Percentiles rank a stretch among this genome's conserved stretches.
Evolutionary conservation across 2,329 filamentous ascomycete genomes (phyloP).

Genomic region (Hortaea werneckii): DNA sequence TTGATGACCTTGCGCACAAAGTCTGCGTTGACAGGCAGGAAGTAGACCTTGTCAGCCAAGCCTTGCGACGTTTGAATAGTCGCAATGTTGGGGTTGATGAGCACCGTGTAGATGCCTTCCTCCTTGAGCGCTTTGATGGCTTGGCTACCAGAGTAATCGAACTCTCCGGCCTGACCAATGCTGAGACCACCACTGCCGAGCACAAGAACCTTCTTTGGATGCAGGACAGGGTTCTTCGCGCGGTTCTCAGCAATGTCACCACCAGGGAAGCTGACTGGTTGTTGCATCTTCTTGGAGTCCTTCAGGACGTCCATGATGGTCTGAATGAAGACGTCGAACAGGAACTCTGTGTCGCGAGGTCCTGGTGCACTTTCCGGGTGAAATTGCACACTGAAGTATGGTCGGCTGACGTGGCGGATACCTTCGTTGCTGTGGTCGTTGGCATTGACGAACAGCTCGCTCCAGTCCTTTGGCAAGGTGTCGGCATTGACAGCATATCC

Average conservation of each 20-base stretch:
- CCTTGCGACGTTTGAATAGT: conserved; percentile 98
- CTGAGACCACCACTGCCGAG: conserved; percentile 90
- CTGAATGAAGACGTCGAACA: conserved; percentile 93
- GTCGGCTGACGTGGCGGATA: conserved; percentile 74
- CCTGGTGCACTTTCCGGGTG: conserved; percentile 96
- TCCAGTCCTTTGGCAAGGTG: conserved; percentile 69
- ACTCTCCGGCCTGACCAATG: conserved; percentile 96
- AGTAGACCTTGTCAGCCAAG: conserved; percentile 96
- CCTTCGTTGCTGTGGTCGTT: conserved; percentile 98
- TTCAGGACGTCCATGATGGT: conserved; percentile 64
- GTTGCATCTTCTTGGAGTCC: conserved; percentile 55
- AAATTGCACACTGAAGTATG: conserved; percentile 99
- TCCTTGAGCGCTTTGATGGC: conserved; percentile 98
- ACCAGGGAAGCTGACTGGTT: conserved; percentile 78
- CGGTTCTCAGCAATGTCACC: conserved; percentile 72
- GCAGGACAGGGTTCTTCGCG: conserved; percentile 63
- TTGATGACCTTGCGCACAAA: conserved; percentile 97
- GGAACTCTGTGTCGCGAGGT: conserved; percentile 86
- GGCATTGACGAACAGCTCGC: conserved; percentile 92
- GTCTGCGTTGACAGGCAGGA: conserved; percentile 90
- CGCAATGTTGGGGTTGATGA: conserved; percentile 98
- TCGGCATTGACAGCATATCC: conserved; percentile 83
- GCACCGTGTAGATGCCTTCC: conserved; percentile 92
- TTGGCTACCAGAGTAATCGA: conserved; percentile 96
- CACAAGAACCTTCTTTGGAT: conserved; percentile 88